Evolutionary conservation across 495 filamentous ascomycete species (phyloP).

Genomic region (Talaromyces proteolyticus): DNA sequence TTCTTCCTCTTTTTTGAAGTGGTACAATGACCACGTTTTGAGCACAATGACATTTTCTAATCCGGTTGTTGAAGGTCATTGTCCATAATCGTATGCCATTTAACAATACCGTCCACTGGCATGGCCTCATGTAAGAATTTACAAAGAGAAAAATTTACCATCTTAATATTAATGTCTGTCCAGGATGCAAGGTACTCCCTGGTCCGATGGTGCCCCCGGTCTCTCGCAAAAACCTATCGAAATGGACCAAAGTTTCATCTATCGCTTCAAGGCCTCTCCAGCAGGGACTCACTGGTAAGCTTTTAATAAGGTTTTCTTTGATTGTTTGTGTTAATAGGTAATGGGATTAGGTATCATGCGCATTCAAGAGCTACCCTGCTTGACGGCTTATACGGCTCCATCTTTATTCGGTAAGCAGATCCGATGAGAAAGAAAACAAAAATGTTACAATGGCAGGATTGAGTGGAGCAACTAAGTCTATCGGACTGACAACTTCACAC

Average conservation of each 20-base stretch:
- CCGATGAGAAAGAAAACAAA: no score
- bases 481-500: neutral
- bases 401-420: conserved; percentile 15
- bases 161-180: neutral
- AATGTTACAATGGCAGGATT: no score
- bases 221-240: conserved; percentile 29
- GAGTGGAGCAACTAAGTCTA: neutral
- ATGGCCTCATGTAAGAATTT: conserved; percentile 25
- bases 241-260: conserved; percentile 27
- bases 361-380: neutral
- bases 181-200: conserved; percentile 16
- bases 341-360: conserved; percentile 11
- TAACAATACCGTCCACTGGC: conserved; percentile 42
- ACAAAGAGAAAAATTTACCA: neutral
- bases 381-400: neutral
- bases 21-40: no score
- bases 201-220: conserved; percentile 36
- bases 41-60: no score
- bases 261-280: conserved; percentile 37
- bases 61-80: no score
- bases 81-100: conserved; percentile 46
- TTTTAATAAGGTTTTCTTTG: neutral
- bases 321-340: neutral
- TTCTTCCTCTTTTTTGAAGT: no score
- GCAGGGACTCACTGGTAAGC: conserved; percentile 43